Evolutionary conservation across 2,329 filamentous ascomycete genomes (phyloP).

Genomic region (Trematosphaeria pertusa): DNA sequence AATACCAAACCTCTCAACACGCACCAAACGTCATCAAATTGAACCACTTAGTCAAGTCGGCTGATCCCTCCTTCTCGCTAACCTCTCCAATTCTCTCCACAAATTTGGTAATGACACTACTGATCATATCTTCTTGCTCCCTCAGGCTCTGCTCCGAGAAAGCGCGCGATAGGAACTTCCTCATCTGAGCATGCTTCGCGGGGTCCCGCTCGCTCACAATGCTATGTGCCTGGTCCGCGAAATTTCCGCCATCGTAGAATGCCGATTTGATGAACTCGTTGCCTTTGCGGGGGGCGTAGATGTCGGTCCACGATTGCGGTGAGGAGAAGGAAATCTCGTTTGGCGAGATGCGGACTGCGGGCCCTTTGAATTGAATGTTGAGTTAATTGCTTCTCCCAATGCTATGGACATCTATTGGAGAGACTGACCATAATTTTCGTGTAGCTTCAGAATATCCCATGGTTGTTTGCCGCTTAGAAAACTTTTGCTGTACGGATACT

Average conservation of each 20-base stretch:
- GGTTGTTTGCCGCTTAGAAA: too few relatives aligned
- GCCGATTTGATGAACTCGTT: conserved; percentile 22
- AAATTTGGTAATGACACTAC: conserved; percentile 11
- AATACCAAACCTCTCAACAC: too few relatives aligned
- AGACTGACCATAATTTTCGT: too few relatives aligned
- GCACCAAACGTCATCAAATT: conserved; percentile 25
- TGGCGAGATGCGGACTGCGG: not conserved
- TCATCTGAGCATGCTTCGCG: conserved; percentile 1
- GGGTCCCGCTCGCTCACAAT: conserved; percentile 28
- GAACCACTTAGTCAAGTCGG: conserved; percentile 16
- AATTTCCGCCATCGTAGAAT: conserved; percentile 7
- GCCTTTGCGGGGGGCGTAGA: not conserved
- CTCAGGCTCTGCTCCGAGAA: conserved; percentile 1
- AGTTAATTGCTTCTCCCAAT: too few relatives aligned
- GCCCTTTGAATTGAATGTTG: too few relatives aligned
- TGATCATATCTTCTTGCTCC: conserved; percentile 32
- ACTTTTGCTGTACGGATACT: too few relatives aligned
- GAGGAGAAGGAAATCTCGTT: not conserved
- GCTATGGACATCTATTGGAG: too few relatives aligned
- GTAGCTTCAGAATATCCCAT: too few relatives aligned
- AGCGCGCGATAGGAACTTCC: not conserved
- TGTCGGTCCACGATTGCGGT: not conserved
- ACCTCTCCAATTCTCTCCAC: not conserved
- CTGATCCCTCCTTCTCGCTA: not conserved
- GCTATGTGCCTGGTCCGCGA: conserved; percentile 15